Evolutionary conservation across 1,284 basidiomycete genomes (phyloP), one percentile per base, ranked within the genome.

Genomic region (Porogramme epimiltina): DNA sequence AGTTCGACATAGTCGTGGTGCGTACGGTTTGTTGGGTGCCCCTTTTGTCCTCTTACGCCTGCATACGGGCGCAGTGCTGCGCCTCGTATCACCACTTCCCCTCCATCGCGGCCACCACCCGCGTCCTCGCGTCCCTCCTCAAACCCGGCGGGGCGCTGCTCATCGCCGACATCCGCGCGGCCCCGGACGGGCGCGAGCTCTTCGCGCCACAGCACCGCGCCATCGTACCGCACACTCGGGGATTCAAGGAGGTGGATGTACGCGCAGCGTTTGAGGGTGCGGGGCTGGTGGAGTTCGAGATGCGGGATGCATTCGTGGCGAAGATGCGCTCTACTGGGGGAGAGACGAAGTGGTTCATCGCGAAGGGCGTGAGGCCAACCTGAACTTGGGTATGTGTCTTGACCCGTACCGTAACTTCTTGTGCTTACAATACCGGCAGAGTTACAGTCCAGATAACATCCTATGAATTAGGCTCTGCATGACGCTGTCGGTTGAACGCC

Each of bases 11-110:
- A 24, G 72, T 87, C 47, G 74, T 84, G 15, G 82, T 84, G 59
- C 58, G 76, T 67, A n/a, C n/a, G n/a, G n/a, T n/a, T n/a, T 3
- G 4, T 22, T 16, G 3, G 11, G n/a, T 0, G 22, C 18, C 23
- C 11, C 11, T 18, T 9, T 23, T n/a, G n/a, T n/a, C n/a, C n/a
- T n/a, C n/a, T n/a, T n/a, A n/a, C n/a, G n/a, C n/a, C 4, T 8
- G 3, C 34, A 9, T 15, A 4, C 10, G n/a, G 18, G 11, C 34
- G 16, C 28, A 90, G 87, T 91, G 87, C 62, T 73, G 78, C 5
- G 74, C 78, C 50, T 74, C 87, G 1, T 91, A 86, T 60, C 87
- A 91, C 61, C 89, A 91, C 62, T 76, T 90, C 57, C 55, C 70
- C 1, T 75, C 76, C 26, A 74, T 85, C 52, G 66, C 70, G 3